A percentile compares a stretch with the other conserved stretches of the same genome.
Conservation (phyloP, 1,284 basidiomycete genomes). For the Pascua guehoae region DNA sequence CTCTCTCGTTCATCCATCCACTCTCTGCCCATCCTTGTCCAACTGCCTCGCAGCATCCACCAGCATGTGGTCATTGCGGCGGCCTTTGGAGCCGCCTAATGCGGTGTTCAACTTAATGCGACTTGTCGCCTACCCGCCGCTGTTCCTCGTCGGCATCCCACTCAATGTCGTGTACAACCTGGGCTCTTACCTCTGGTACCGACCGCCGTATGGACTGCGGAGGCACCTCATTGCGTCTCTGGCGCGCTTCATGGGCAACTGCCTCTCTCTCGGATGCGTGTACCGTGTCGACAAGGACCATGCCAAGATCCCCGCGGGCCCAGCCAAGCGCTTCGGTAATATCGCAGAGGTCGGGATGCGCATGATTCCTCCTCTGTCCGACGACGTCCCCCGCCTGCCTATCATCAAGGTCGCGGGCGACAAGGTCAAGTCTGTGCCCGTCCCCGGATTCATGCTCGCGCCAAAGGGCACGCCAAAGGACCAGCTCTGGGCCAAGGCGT, state of each 20-base stretch:
- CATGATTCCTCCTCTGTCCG: conserved; percentile 2
- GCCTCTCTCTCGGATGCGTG: conserved; percentile 1
- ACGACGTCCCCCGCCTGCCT: conserved; percentile 1
- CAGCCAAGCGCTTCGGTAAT: background rate
- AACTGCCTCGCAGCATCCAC: no score
- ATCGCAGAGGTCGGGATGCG: conserved; percentile 7
- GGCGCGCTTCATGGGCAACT: background rate
- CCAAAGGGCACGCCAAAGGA: conserved; percentile 7
- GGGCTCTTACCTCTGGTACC: conserved; percentile 3
- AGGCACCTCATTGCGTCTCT: conserved; percentile 6
- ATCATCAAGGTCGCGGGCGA: conserved; percentile 1
- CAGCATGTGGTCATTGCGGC: background rate
- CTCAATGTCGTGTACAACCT: conserved; percentile 1
- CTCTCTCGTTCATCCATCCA: no score
- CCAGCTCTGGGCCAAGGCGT: conserved; percentile 9
- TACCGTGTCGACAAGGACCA: conserved; percentile 2
- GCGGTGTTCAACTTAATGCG: conserved; percentile 2
- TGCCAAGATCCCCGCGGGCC: conserved; percentile 2
- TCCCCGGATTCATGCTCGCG: conserved; percentile 11
- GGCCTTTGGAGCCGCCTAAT: conserved; percentile 5
- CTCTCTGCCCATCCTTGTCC: no score
- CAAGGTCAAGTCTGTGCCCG: conserved; percentile 1
- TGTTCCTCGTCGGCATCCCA: conserved; percentile 5
- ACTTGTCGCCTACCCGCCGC: conserved; percentile 4
- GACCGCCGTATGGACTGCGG: conserved; percentile 4